Evolutionary conservation across 1,284 basidiomycete genomes (phyloP).

Genomic region (Melanopsichium pennsylvanicum): DNA sequence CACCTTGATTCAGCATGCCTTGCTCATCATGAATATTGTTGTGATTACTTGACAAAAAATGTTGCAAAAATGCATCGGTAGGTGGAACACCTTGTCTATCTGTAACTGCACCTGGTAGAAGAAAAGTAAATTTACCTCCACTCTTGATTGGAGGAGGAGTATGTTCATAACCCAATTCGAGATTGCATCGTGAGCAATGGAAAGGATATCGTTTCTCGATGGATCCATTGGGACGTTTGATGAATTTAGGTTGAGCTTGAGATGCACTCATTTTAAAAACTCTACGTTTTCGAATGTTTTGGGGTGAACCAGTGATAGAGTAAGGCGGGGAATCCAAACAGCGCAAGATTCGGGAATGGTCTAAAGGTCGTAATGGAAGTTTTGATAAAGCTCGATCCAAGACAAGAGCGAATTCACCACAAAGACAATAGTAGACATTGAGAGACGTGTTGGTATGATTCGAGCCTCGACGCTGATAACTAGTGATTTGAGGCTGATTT

Average conservation of each 20-base stretch:
- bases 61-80: constrained; percentile 35
- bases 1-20: too few species aligned
- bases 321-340: constrained; percentile 46
- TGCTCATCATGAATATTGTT: too few species aligned
- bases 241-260: constrained; percentile 38
- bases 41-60: too few species aligned
- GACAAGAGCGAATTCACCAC: constrained; percentile 62
- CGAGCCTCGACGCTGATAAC: background rate
- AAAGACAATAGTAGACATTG: constrained; percentile 60
- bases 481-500: too few species aligned
- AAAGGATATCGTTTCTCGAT: constrained; percentile 59
- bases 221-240: constrained; percentile 39
- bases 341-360: constrained; percentile 50
- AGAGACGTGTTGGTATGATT: constrained; percentile 9
- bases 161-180: constrained; percentile 58
- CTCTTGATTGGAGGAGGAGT: constrained; percentile 62
- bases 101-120: constrained; percentile 40
- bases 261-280: constrained; percentile 60
- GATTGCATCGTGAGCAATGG: constrained; percentile 53
- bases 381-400: constrained; percentile 36
- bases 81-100: constrained; percentile 44
- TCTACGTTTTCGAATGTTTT: constrained; percentile 27
- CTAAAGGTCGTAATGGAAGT: constrained; percentile 51
- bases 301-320: constrained; percentile 25
- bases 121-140: constrained; percentile 56